Percentiles rank a stretch among this genome's conserved stretches.
Evolutionary conservation across 495 filamentous ascomycete species (phyloP).

Genomic region (Penicillium canariense): DNA sequence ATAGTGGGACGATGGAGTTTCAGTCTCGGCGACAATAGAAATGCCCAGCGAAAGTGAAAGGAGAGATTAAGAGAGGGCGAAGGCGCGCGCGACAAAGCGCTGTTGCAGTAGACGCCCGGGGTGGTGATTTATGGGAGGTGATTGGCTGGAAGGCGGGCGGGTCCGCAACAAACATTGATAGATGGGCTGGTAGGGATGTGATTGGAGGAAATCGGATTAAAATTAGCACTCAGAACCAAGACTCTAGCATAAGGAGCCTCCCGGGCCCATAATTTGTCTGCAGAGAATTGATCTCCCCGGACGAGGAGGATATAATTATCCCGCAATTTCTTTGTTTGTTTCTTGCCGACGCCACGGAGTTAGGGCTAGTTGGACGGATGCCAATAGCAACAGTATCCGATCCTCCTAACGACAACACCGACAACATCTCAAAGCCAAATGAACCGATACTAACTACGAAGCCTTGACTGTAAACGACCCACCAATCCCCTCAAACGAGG

Average conservation of each 20-base stretch:
- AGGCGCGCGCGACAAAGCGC: conserved; percentile 5
- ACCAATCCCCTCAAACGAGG: conserved; percentile 74
- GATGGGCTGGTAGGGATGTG: not conserved
- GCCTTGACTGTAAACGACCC: conserved; percentile 55
- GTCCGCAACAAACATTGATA: not conserved
- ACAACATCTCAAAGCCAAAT: not conserved
- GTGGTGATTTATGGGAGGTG: conserved; percentile 2
- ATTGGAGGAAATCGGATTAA: not conserved
- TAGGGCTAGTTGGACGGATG: not conserved
- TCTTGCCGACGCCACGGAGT: not conserved
- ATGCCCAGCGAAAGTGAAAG: not conserved
- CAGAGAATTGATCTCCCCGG: not conserved
- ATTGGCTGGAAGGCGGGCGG: conserved; percentile 12
- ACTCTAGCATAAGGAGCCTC: not conserved
- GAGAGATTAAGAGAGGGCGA: not conserved
- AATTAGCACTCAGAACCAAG: not conserved
- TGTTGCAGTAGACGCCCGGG: conserved; percentile 26
- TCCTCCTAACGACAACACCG: not conserved
- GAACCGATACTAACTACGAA: conserved; percentile 3
- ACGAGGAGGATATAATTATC: not conserved
- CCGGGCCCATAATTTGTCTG: not conserved
- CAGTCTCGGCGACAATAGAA: conserved; percentile 11
- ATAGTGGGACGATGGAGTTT: conserved; percentile 16
- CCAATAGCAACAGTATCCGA: not conserved
- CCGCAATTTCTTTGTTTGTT: not conserved